Base-by-base conservation (phyloP, 1,284 basidiomycete species). In the Heimioporus retisporus region DNA sequence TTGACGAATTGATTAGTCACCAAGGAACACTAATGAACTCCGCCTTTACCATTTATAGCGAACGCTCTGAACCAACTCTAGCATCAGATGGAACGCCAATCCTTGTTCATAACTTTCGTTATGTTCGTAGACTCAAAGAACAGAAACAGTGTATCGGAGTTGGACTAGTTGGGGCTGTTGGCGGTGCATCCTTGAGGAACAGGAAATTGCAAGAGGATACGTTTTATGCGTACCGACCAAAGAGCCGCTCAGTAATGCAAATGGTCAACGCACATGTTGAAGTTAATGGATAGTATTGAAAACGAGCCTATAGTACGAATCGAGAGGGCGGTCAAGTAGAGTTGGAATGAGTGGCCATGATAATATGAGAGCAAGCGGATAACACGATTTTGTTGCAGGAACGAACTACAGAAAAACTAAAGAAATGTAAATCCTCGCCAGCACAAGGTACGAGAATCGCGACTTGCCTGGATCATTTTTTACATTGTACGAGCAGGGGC, bases 391-490 rank as follows among this genome's bases (percentile, higher is more conserved):
- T 19, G 16, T 7, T 16, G 14, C 31, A 19, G 53, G 23, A 25
- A 5, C 13, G 21, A 44, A 56, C 65, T 44, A 74, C 53, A 75
- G 62, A 48, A 77, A 74, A 42, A 25, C 75, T 77, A 23, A 18
- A 53, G 43, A n/a, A 25, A n/a, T 11, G 43, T 57, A 43, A 55
- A 51, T 57, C 15, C 59, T 35, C 13, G 28, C 21, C n/a, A 46
- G 58, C 46, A 3, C 19, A 42, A 28, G 40, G 5, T 3, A 35
- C 48, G 42, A 23, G 50, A 21, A 5, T 6, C 44, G 13, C 18
- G 14, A 68, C 77, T 62, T 43, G 58, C 77, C 76, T 63, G 77
- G 65, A 59, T 78, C 77, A n/a, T 69, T 51, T 6, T 75, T 68
- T 15, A 61, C 28, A 10, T 51, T 63, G 51, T 65, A 64, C 73